Base-by-base conservation (phyloP, 345 rosid species). In the Salix exigua region DNA sequence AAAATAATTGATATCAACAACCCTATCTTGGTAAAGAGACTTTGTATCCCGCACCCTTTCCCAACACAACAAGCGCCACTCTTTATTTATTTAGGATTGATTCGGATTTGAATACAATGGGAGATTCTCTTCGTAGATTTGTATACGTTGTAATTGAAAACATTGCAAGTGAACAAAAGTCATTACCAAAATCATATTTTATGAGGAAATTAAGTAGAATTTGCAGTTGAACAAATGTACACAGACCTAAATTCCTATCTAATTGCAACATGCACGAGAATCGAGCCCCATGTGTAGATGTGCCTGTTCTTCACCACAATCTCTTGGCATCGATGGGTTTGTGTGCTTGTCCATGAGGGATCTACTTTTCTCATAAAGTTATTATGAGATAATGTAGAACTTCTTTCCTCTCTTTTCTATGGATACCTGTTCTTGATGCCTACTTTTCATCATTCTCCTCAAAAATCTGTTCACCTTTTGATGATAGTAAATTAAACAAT, bases 381-480 rank as follows among this genome's bases (percentile, higher is more conserved):
- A 72, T 81, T 78, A 77, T 75, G 61, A 72, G 70, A 78, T 72
- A 73, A 73, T 46, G 25, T 71, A 76, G 73, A 76, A 68, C 64
- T 61, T 50, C 4, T 66, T 78, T 38, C 12, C 58, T 72, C 53
- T 48, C 4, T 78, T 75, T 74, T 71, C 84, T 50, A 76, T 50
- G 85, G 86, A 82, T 82, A 68, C 88, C 69, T 69, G 73, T 48
- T 38, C 48, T 69, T 8, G 1, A 55, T 23, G 68, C 40, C 38
- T 33, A 2, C 71, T 68, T 23, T 38, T 17, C 26, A 19, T 23
- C 25, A 4, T 82, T 38, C 44, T 44, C 28, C 78, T 18, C 72
- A 79, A 79, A 70, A 82, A 84, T 78, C 60, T 58, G 78, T 79
- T 68, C 62, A 33, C 77, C 84, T 79, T 88, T 75, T 44, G 70